Percentiles rank a stretch among this genome's conserved stretches.
Conservation (phyloP, 768 basidiomycete genomes). For the Xerocomus spinulosus region DNA sequence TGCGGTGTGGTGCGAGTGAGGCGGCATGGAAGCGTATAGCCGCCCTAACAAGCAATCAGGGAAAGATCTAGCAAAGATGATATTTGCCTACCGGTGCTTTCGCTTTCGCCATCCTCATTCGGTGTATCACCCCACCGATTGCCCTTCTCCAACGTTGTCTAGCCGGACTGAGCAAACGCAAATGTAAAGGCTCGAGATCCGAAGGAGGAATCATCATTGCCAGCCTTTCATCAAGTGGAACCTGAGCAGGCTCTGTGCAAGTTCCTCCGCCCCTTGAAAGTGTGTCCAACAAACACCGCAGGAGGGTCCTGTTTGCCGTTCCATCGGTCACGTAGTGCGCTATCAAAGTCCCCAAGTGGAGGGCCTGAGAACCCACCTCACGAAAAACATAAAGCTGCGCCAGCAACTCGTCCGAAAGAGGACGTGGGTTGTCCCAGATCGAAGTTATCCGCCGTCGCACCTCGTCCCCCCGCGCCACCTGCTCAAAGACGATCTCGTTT, state of each 20-base stretch:
- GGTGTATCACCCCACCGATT: constrained; percentile 36
- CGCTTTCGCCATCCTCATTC: constrained; percentile 28
- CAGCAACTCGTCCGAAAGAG: constrained; percentile 40
- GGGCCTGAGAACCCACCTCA: constrained; percentile 29
- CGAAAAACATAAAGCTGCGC: constrained; percentile 40
- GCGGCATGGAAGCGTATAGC: constrained; percentile 51
- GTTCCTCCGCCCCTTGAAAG: constrained; percentile 21
- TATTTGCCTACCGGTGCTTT: constrained; percentile 31
- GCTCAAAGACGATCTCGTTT: constrained; percentile 37
- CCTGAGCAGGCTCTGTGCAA: constrained; percentile 2
- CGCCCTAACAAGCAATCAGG: constrained; percentile 37
- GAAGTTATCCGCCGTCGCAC: constrained; percentile 27
- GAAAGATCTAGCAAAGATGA: background rate
- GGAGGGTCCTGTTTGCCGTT: constrained; percentile 37
- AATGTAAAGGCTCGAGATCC: constrained; percentile 32
- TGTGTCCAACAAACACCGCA: constrained; percentile 44
- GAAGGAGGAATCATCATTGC: constrained; percentile 32
- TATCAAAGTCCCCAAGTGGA: constrained; percentile 41
- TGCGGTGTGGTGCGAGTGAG: constrained; percentile 33
- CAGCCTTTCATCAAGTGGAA: constrained; percentile 37
- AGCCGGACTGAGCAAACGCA: constrained; percentile 30
- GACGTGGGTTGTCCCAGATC: constrained; percentile 31
- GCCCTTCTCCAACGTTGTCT: constrained; percentile 45
- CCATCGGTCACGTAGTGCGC: constrained; percentile 53
- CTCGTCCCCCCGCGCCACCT: constrained; percentile 33